Evolutionary conservation across 176 grass and related monocot species (phyloP), one percentile per base, ranked within the genome.

Genomic region (Echinochloa phyllopogon): DNA sequence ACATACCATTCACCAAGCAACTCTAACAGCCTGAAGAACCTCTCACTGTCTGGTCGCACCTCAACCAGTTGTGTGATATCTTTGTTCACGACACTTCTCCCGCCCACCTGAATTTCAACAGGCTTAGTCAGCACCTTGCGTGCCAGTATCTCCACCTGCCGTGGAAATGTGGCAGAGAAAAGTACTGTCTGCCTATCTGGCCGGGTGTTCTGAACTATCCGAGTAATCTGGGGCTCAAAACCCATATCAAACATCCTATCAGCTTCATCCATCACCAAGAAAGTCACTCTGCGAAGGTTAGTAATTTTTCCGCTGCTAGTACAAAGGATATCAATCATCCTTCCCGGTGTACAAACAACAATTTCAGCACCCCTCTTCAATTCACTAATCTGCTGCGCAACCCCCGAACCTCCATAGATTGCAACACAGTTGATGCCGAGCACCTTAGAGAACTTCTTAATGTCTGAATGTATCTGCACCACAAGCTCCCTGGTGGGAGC

Each of bases 201-300:
- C 25, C 91, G 80, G 37, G 93, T 95, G 76, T 98, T 98, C 82
- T 95, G 93, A 70, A 98, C 91, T 59, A 98, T 91, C 37, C 93
- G 82, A 68, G 91, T 90, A 75, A 98, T 98, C 84, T 95, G 96
- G 69, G 96, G 96, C 57, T 98, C 96, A 72, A 98, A 98, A 77
- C 96, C 96, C 93, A 95, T 98, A 75, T 95, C 96, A 84, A 95
- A 98, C 96, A 98, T 98, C 77, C 96, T 89, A 90, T 98, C 96
- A 43, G 96, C 96, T 82, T 98, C 96, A 65, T 98, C 96, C 91
- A 98, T 93, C 11, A 98, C 96, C 67, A 98, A 92, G 59, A 94
- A 98, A 6, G 96, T 94, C 20, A 98, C 91, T 75, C 93, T 94
- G 12, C 96, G 84, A 72, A 98, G 90, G 79, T 98, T 95, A 73